These are phyloP conservation scores for Balakata baccata DNA, from an alignment of 345 rosid genomes.

Conservation along the genomic window DNA sequence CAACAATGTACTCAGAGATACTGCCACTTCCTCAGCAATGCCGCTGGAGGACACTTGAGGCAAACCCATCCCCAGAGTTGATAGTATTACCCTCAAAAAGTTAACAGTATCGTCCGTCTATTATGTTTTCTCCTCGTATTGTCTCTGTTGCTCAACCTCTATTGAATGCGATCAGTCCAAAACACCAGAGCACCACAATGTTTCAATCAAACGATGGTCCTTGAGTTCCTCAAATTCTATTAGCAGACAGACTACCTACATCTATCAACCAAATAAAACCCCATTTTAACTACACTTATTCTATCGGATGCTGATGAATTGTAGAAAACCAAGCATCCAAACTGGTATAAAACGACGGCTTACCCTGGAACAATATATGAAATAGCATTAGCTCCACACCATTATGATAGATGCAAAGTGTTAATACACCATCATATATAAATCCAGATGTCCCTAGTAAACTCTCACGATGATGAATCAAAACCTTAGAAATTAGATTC, in stretches of 20 bases:
- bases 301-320: neutral
- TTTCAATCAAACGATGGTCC: neutral
- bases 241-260: neutral
- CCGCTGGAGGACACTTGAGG: constrained; percentile 27
- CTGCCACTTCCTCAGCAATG: constrained; percentile 26
- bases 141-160: neutral
- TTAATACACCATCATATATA: neutral
- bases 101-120: constrained; percentile 1
- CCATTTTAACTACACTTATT: neutral
- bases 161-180: neutral
- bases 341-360: constrained; percentile 14
- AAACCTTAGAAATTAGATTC: neutral
- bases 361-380: constrained; percentile 25
- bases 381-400: constrained; percentile 6
- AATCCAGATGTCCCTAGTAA: neutral
- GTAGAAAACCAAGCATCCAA: constrained; percentile 1
- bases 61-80: constrained; percentile 15
- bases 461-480: neutral
- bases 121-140: constrained; percentile 5
- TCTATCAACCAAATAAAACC: neutral
- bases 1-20: constrained; percentile 16
- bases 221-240: neutral
- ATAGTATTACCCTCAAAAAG: no score
- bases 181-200: constrained; percentile 13
- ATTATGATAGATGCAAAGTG: neutral